phyloP scores from a whole-genome alignment of 306 rosid species.

The Adenanthera pavonina region DNA sequence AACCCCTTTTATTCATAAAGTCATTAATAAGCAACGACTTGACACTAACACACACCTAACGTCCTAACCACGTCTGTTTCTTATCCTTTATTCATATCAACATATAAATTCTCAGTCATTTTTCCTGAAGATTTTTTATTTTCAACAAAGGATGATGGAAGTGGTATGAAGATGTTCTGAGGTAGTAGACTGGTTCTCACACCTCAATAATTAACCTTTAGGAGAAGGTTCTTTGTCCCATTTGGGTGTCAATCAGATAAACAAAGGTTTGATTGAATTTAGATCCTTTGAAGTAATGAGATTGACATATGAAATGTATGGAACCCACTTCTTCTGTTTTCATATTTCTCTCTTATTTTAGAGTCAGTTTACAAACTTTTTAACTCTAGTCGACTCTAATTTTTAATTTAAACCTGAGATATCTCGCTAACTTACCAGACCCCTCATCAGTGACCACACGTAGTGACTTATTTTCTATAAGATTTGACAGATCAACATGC shows the following conservation, averaged over 20 bases:
- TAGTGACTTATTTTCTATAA: background rate
- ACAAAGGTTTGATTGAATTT: background rate
- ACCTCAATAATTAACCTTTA: too few relatives aligned
- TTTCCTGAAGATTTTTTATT: background rate
- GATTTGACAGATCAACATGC: background rate
- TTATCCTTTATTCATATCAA: background rate
- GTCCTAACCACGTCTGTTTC: background rate
- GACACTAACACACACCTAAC: background rate
- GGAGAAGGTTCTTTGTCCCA: too few relatives aligned
- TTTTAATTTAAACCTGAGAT: background rate
- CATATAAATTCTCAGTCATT: background rate
- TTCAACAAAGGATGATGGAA: background rate
- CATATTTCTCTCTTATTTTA: background rate
- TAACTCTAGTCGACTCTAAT: background rate
- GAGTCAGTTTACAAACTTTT: background rate
- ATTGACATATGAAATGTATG: too few relatives aligned
- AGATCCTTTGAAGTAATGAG: too few relatives aligned
- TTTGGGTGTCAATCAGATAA: too few relatives aligned
- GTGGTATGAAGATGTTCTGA: background rate
- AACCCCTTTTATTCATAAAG: background rate
- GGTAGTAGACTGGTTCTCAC: too few relatives aligned
- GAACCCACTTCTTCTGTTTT: background rate
- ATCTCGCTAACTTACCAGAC: background rate
- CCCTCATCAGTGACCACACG: background rate
- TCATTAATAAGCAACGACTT: background rate